phyloP scores from a whole-genome alignment of 805 yeast genomes.

The Lachancea quebecensis region DNA sequence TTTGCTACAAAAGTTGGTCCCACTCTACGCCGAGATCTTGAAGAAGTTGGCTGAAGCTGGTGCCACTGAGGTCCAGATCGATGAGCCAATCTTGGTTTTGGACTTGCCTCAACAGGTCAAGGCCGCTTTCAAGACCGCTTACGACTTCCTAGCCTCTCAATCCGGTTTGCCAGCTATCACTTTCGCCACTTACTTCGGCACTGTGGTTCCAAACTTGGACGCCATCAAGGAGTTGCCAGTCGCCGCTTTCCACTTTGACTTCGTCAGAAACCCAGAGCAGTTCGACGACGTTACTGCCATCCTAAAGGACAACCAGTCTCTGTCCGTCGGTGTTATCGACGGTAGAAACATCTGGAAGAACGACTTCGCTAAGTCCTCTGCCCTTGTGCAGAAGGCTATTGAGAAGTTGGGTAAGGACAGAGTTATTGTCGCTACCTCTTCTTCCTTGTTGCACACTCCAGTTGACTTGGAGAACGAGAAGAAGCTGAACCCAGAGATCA shows the following conservation, averaged over 20 bases:
- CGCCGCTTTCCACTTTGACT: constrained; percentile 93
- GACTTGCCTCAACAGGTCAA: constrained; percentile 82
- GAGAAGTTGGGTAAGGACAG: constrained; percentile 78
- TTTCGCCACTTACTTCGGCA: constrained; percentile 94
- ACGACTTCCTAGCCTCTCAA: constrained; percentile 59
- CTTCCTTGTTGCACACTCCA: constrained; percentile 97
- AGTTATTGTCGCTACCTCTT: constrained; percentile 88
- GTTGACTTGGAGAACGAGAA: constrained; percentile 90
- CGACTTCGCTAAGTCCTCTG: constrained; percentile 82
- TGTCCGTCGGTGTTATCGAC: constrained; percentile 95
- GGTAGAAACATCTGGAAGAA: constrained; percentile 99
- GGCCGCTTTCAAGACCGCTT: constrained; percentile 85
- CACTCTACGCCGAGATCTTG: constrained; percentile 87
- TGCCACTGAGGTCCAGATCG: constrained; percentile 91
- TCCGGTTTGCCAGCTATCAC: constrained; percentile 68
- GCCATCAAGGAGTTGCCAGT: constrained; percentile 90
- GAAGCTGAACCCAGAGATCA: constrained; percentile 84
- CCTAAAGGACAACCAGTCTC: constrained; percentile 61
- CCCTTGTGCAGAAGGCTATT: constrained; percentile 73
- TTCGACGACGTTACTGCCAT: constrained; percentile 71
- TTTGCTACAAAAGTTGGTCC: constrained; percentile 80
- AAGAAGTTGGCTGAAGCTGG: constrained; percentile 88
- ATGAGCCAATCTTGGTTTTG: constrained; percentile 93
- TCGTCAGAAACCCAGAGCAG: constrained; percentile 94
- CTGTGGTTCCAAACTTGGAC: constrained; percentile 90